Evolutionary conservation across 2,329 filamentous ascomycete species (phyloP).

Genomic region (Colletotrichum gigasporum): DNA sequence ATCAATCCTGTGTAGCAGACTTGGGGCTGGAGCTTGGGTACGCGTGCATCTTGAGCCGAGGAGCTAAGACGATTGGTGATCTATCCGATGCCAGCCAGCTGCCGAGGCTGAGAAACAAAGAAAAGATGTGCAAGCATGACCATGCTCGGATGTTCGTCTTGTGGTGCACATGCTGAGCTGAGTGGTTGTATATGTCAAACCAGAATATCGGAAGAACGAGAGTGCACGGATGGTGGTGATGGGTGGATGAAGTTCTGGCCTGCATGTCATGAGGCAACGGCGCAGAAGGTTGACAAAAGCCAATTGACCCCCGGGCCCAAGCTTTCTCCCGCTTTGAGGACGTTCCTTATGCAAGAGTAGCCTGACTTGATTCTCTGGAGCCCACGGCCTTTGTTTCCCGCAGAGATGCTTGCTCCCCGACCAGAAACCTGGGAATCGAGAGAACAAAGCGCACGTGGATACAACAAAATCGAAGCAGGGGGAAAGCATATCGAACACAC

Average conservation of each 20-base stretch:
- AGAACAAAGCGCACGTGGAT: not conserved
- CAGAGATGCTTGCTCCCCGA: not conserved
- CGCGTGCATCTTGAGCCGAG: not conserved
- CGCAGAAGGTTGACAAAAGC: not conserved
- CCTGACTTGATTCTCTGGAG: not conserved
- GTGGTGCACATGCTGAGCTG: slow-evolving; percentile 1
- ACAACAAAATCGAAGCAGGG: not conserved
- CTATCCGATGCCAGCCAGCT: slow-evolving; percentile 1
- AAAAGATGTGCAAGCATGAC: not conserved
- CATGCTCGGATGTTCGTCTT: slow-evolving; percentile 8
- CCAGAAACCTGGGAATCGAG: slow-evolving; percentile 1
- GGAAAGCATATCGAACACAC: not conserved
- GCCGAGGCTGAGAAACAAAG: slow-evolving; percentile 8
- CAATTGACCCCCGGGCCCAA: not conserved
- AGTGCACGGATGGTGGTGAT: slow-evolving; percentile 12
- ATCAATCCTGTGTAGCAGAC: not conserved
- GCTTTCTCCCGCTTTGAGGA: not conserved
- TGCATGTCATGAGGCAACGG: slow-evolving; percentile 29
- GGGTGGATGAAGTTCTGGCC: slow-evolving; percentile 20
- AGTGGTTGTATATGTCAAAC: slow-evolving; percentile 7
- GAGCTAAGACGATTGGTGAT: not conserved
- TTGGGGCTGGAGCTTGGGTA: slow-evolving; percentile 8
- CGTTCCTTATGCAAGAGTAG: not conserved
- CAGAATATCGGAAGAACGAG: slow-evolving; percentile 5
- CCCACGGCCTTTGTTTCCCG: not conserved